phyloP scores from a whole-genome alignment of 129 eudicot species.

The Pittosporum tobira region DNA sequence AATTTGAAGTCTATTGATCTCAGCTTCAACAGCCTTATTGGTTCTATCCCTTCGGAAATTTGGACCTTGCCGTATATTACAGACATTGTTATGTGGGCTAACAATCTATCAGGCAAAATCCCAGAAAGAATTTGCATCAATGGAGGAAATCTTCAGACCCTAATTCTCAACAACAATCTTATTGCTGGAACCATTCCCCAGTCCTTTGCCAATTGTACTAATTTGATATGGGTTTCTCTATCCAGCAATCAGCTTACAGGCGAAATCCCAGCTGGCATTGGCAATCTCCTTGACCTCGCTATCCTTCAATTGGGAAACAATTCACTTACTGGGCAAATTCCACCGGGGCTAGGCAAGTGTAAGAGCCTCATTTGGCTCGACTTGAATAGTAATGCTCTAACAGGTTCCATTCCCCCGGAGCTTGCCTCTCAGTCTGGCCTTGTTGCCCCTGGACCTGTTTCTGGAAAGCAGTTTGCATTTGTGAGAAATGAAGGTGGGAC shows the following conservation, averaged over 20 bases:
- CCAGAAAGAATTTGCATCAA: conserved; percentile 73
- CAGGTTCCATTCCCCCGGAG: conserved; percentile 55
- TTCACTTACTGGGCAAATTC: conserved; percentile 56
- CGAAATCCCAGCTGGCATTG: conserved; percentile 51
- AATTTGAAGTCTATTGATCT: conserved; percentile 60
- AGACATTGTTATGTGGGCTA: conserved; percentile 86
- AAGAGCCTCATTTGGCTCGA: conserved; percentile 78
- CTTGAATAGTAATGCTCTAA: conserved; percentile 58
- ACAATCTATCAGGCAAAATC: conserved; percentile 59
- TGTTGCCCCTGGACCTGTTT: conserved; percentile 59
- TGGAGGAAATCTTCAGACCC: conserved; percentile 78
- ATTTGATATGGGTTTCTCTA: conserved; percentile 72
- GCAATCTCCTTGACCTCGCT: conserved; percentile 65
- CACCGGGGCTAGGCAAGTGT: conserved; percentile 54
- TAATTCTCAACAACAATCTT: conserved; percentile 72
- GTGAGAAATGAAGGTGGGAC: conserved; percentile 91
- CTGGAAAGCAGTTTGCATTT: conserved; percentile 81
- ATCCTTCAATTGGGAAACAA: conserved; percentile 82
- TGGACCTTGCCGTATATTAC: conserved; percentile 59
- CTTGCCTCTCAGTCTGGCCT: conserved; percentile 62
- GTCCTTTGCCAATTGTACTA: conserved; percentile 65
- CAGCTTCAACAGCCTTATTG: conserved; percentile 59
- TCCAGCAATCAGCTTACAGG: conserved; percentile 63
- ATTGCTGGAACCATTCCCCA: conserved; percentile 51
- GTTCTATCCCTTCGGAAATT: conserved; percentile 42